Evolutionary conservation across 495 filamentous ascomycete species (phyloP).

Genomic region (Hypoxylon fuscum): DNA sequence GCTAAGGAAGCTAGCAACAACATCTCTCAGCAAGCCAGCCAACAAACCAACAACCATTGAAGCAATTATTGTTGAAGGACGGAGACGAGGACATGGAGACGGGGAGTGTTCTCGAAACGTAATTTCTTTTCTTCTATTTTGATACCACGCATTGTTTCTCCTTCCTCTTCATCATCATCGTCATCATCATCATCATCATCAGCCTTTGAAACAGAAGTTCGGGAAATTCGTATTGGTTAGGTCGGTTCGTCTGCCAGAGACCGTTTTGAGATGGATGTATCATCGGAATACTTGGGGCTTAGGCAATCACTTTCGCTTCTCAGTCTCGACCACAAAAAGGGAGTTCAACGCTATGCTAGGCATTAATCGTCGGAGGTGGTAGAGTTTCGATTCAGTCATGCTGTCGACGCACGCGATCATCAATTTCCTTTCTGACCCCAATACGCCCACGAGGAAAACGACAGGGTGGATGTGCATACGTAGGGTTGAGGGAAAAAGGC

Average conservation of each 20-base stretch:
- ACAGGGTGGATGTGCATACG: conserved; percentile 20
- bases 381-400: conserved; percentile 12
- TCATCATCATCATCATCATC: too few relatives aligned
- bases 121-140: conserved; percentile 23
- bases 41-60: conserved; percentile 21
- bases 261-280: conserved; percentile 2
- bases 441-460: background rate
- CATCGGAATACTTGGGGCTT: background rate
- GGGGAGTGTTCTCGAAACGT: conserved; percentile 9
- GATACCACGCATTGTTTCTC: conserved; percentile 35
- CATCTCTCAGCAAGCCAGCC: conserved; percentile 19
- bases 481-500: conserved; percentile 16
- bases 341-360: background rate
- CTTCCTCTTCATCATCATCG: too few relatives aligned
- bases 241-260: conserved; percentile 4
- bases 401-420: conserved; percentile 15
- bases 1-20: conserved; percentile 52
- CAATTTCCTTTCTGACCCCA: background rate
- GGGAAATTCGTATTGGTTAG: conserved; percentile 12
- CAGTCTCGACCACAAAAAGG: conserved; percentile 8
- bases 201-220: conserved; percentile 1
- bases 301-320: conserved; percentile 30
- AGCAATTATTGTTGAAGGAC: too few relatives aligned
- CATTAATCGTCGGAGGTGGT: conserved; percentile 9
- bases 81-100: background rate